These are phyloP conservation scores for Butyriboletus loyo DNA, from an alignment of 768 basidiomycete genomes.

Conservation along the genomic window DNA sequence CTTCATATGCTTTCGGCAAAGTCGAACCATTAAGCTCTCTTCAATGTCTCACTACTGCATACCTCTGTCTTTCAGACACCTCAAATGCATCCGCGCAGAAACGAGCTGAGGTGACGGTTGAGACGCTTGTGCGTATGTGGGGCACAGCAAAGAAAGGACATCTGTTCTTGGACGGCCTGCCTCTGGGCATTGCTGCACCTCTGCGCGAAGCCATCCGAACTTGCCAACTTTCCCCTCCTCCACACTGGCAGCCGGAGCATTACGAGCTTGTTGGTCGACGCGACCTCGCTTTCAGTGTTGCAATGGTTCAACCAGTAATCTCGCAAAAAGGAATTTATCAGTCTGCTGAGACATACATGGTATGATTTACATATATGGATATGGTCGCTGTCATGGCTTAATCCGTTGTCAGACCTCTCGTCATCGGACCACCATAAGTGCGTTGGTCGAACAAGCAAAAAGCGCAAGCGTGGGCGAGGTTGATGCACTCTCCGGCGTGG, in stretches of 20 bases:
- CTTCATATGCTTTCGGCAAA: slow-evolving; percentile 60
- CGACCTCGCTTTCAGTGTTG: slow-evolving; percentile 32
- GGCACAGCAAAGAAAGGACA: slow-evolving; percentile 40
- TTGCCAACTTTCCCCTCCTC: slow-evolving; percentile 75
- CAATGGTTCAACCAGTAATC: slow-evolving; percentile 28
- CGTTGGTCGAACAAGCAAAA: slow-evolving; percentile 50
- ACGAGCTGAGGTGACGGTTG: slow-evolving; percentile 65
- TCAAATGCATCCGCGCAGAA: slow-evolving; percentile 50
- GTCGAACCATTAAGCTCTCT: slow-evolving; percentile 56
- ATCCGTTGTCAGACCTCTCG: slow-evolving; percentile 43
- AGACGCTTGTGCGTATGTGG: slow-evolving; percentile 46
- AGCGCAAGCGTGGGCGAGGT: slow-evolving; percentile 52
- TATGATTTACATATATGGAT: not conserved
- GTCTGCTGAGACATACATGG: slow-evolving; percentile 34
- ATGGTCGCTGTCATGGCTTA: slow-evolving; percentile 1
- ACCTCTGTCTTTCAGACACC: slow-evolving; percentile 57
- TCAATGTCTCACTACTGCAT: slow-evolving; percentile 53
- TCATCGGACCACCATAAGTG: slow-evolving; percentile 49
- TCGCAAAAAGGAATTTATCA: slow-evolving; percentile 30
- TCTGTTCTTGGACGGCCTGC: slow-evolving; percentile 53
- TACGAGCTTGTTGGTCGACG: slow-evolving; percentile 33
- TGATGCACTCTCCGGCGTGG: slow-evolving; percentile 64
- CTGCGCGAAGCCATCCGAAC: slow-evolving; percentile 81
- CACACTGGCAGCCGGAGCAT: slow-evolving; percentile 58
- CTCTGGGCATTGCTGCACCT: slow-evolving; percentile 72